Conservation (phyloP, 2,329 filamentous ascomycete genomes). For the Pezicula rhizophila region DNA sequence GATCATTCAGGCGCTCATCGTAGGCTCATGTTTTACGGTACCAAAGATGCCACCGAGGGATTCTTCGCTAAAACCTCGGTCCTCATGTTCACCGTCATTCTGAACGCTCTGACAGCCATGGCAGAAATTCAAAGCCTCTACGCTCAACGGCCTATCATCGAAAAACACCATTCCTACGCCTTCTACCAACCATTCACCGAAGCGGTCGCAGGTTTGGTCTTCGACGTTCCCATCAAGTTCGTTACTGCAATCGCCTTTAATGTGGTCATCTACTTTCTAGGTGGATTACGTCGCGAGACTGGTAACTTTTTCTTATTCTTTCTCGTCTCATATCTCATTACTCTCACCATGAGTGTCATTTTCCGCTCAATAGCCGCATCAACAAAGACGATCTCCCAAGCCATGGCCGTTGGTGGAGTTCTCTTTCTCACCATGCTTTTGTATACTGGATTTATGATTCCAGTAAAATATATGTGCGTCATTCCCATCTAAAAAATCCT, state of each 20-base stretch:
- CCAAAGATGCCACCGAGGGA: too few species aligned
- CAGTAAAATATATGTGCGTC: slow-evolving; percentile 54
- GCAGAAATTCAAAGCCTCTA: slow-evolving; percentile 71
- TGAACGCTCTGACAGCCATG: slow-evolving; percentile 57
- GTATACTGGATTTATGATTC: slow-evolving; percentile 30
- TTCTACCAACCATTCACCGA: slow-evolving; percentile 84
- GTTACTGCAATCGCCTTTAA: slow-evolving; percentile 70
- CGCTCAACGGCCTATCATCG: slow-evolving; percentile 79
- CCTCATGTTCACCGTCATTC: too few species aligned
- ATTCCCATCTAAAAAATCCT: too few species aligned
- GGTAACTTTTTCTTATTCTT: slow-evolving; percentile 81
- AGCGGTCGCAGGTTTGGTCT: slow-evolving; percentile 77
- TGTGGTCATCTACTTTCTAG: slow-evolving; percentile 76
- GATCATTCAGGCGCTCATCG: too few species aligned
- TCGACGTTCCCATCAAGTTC: slow-evolving; percentile 76
- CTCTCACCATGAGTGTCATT: slow-evolving; percentile 75
- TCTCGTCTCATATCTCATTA: slow-evolving; percentile 62
- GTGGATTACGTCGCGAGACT: slow-evolving; percentile 63
- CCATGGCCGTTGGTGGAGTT: slow-evolving; percentile 51
- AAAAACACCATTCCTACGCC: slow-evolving; percentile 80
- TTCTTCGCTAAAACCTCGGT: too few species aligned
- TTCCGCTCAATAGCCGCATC: slow-evolving; percentile 72
- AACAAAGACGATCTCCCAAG: slow-evolving; percentile 61
- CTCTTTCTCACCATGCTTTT: slow-evolving; percentile 25
- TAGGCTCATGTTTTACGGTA: too few species aligned